A percentile compares a stretch with the other conserved stretches of the same genome.
Evolutionary conservation across 129 eudicot species (phyloP).

Genomic region (Pulicaria dysenterica): DNA sequence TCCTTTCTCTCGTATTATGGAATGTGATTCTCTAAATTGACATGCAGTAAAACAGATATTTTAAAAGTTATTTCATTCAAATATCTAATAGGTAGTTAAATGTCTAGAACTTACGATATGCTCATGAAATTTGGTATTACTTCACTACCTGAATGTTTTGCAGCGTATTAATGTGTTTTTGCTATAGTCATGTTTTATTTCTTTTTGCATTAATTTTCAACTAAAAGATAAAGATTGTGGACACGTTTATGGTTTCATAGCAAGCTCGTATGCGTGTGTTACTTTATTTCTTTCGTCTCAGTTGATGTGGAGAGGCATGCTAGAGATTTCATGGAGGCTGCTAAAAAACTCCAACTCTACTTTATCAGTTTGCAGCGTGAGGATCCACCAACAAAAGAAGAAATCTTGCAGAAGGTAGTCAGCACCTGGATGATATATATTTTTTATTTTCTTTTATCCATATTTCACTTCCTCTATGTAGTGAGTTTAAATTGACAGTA

Average conservation of each 20-base stretch:
- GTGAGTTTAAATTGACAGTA: too few species aligned
- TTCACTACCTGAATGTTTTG: neutral
- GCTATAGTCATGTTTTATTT: neutral
- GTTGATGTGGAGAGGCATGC: constrained; percentile 99
- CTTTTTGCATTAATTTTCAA: neutral
- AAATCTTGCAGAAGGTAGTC: constrained; percentile 71
- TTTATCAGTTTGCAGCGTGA: constrained; percentile 81
- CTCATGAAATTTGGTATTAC: neutral
- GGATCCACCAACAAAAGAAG: constrained; percentile 75
- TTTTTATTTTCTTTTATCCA: neutral
- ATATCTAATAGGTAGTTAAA: neutral
- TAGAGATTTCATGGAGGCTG: constrained; percentile 99
- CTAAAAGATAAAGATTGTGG: neutral
- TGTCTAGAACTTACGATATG: neutral
- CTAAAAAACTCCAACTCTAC: constrained; percentile 86
- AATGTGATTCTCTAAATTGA: too few species aligned
- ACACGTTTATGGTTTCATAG: neutral
- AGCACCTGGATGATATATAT: neutral
- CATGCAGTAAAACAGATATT: too few species aligned
- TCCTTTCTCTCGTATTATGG: neutral
- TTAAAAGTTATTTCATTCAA: too few species aligned
- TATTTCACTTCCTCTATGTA: too few species aligned
- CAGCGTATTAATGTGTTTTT: constrained; percentile 1
- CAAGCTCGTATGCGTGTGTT: neutral
- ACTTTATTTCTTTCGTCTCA: constrained; percentile 29